These are phyloP conservation scores for Biscogniauxia marginata DNA, from an alignment of 2,329 filamentous ascomycete species.

Conservation along the genomic window DNA sequence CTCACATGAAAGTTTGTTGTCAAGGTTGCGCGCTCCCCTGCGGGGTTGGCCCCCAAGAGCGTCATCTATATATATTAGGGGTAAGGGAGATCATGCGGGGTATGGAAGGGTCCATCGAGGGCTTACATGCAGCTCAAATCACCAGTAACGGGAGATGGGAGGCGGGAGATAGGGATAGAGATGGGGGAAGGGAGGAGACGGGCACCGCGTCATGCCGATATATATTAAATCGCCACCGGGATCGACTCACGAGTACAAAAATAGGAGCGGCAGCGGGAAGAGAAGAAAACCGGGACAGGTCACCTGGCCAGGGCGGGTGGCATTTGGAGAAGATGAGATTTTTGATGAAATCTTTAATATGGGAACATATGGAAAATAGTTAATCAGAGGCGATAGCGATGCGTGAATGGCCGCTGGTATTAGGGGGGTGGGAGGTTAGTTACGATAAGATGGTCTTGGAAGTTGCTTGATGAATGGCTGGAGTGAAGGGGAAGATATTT, in stretches of 20 bases:
- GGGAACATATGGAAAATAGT: slow-evolving; percentile 9
- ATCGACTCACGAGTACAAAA: slow-evolving; percentile 8
- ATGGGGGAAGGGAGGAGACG: neutral
- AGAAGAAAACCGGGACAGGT: slow-evolving; percentile 13
- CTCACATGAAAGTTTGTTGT: neutral
- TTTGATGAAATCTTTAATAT: slow-evolving; percentile 5
- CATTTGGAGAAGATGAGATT: neutral
- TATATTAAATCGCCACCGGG: slow-evolving; percentile 17
- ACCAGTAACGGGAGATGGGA: slow-evolving; percentile 7
- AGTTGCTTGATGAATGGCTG: neutral
- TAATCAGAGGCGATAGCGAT: slow-evolving; percentile 12
- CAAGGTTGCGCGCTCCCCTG: neutral
- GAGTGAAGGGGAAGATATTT: neutral
- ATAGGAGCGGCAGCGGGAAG: slow-evolving; percentile 4
- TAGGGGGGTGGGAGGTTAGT: neutral
- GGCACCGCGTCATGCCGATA: neutral
- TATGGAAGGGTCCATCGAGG: neutral
- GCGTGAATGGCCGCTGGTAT: neutral
- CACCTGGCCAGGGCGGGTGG: slow-evolving; percentile 1
- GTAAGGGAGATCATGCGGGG: slow-evolving; percentile 10
- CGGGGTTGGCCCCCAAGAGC: slow-evolving; percentile 3
- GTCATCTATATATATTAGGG: slow-evolving; percentile 14
- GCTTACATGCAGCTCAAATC: neutral
- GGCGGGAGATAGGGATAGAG: slow-evolving; percentile 9
- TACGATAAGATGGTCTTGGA: neutral